phyloP scores from a whole-genome alignment of 768 basidiomycete species.

The Tricholoma hemisulphureum region DNA sequence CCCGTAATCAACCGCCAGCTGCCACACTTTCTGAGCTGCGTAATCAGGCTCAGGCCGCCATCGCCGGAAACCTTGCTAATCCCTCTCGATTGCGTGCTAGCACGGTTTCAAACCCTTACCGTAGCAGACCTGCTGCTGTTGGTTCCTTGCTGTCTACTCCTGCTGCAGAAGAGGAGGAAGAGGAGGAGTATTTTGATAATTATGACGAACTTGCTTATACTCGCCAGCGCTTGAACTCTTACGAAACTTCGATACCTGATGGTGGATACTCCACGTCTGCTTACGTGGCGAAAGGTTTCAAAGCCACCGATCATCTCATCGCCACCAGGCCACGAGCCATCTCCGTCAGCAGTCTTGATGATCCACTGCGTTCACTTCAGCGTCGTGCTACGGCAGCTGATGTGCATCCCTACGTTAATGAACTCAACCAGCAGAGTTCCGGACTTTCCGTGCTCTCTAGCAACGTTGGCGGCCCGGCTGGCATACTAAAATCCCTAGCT shows the following conservation, averaged over 20 bases:
- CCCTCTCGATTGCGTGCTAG: conserved; percentile 82
- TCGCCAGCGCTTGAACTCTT: conserved; percentile 61
- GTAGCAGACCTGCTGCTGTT: conserved; percentile 58
- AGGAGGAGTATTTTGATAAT: conserved; percentile 69
- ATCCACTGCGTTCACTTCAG: conserved; percentile 68
- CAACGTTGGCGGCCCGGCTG: conserved; percentile 41
- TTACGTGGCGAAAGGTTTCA: conserved; percentile 72
- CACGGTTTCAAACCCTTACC: conserved; percentile 93
- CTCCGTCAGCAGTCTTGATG: conserved; percentile 85
- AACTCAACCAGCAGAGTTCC: conserved; percentile 45
- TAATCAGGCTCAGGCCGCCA: conserved; percentile 86
- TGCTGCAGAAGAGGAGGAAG: conserved; percentile 74
- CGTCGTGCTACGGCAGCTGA: conserved; percentile 59
- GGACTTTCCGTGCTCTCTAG: conserved; percentile 37
- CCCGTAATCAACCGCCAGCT: conserved; percentile 57
- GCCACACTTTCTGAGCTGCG: conserved; percentile 88
- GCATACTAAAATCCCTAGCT: conserved; percentile 56
- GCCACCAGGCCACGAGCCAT: conserved; percentile 74
- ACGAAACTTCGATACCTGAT: conserved; percentile 54
- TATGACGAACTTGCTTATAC: conserved; percentile 51
- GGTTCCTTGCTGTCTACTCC: conserved; percentile 64
- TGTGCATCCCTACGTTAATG: conserved; percentile 57
- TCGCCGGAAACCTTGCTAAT: conserved; percentile 77
- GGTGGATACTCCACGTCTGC: conserved; percentile 53
- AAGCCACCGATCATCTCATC: conserved; percentile 66